A percentile compares a stretch with the other conserved stretches of the same genome.
These are phyloP conservation scores for Umbelopsis sp. DNA, from an alignment of 192 early-diverging fungal genomes.

Conservation along the genomic window DNA sequence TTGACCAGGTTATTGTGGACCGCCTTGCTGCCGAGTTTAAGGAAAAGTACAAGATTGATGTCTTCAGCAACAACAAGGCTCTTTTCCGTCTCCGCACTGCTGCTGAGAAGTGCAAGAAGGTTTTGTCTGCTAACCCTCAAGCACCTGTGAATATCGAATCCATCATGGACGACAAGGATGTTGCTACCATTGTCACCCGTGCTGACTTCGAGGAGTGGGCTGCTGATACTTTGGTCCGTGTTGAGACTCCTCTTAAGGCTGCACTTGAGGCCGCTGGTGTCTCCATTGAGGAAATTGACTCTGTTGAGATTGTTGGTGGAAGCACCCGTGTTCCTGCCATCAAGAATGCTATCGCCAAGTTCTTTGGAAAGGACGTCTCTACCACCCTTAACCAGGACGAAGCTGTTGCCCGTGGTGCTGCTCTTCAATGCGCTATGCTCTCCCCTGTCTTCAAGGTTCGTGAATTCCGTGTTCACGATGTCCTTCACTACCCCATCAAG, in stretches of 20 bases:
- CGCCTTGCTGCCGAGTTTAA: constrained; percentile 87
- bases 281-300: constrained; percentile 82
- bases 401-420: constrained; percentile 94
- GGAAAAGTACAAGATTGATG: constrained; percentile 95
- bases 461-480: constrained; percentile 92
- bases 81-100: constrained; percentile 86
- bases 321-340: constrained; percentile 93
- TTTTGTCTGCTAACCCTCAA: constrained; percentile 88
- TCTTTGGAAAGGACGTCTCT: constrained; percentile 87
- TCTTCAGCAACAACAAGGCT: constrained; percentile 87
- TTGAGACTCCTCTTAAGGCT: constrained; percentile 73
- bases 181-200: constrained; percentile 79
- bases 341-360: constrained; percentile 85
- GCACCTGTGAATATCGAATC: constrained; percentile 94
- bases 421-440: constrained; percentile 95
- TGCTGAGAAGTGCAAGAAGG: constrained; percentile 96
- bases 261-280: constrained; percentile 78
- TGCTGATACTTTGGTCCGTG: constrained; percentile 67
- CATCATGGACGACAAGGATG: constrained; percentile 96
- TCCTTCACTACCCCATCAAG: constrained; percentile 86
- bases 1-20: constrained; percentile 88
- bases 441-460: constrained; percentile 98
- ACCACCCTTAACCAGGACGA: constrained; percentile 98
- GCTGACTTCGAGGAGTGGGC: constrained; percentile 85
- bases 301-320: constrained; percentile 94